A percentile compares a stretch with the other conserved stretches of the same genome.
Conservation (phyloP, 2,329 filamentous ascomycete species). For the Cadophora sp. region DNA sequence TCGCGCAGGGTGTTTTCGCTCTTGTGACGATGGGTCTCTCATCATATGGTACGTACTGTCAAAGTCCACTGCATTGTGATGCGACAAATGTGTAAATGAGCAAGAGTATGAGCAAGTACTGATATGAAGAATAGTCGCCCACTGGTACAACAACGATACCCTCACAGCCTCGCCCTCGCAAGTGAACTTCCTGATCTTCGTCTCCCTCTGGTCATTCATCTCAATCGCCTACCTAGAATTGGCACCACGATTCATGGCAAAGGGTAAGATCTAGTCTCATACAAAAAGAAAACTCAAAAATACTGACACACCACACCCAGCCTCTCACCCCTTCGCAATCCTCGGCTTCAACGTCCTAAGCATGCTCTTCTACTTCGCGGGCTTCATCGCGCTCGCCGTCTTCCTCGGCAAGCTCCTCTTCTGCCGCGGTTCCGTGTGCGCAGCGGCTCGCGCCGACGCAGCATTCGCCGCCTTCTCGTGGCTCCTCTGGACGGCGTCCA, state of each 20-base stretch:
- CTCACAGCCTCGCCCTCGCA: constrained; percentile 60
- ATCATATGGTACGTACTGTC: constrained; percentile 53
- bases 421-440: constrained; percentile 64
- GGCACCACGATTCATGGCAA: constrained; percentile 50
- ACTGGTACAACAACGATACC: constrained; percentile 66
- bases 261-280: no score
- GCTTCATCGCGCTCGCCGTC: constrained; percentile 63
- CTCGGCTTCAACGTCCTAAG: constrained; percentile 59
- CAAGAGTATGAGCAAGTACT: constrained; percentile 25
- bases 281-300: neutral
- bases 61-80: neutral
- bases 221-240: constrained; percentile 62
- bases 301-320: constrained; percentile 36
- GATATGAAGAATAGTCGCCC: constrained; percentile 54
- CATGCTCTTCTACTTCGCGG: constrained; percentile 63
- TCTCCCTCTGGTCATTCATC: constrained; percentile 59
- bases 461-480: constrained; percentile 62
- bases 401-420: constrained; percentile 63
- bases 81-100: neutral
- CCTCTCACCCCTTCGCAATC: constrained; percentile 56
- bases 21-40: constrained; percentile 57
- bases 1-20: constrained; percentile 53
- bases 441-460: constrained; percentile 60
- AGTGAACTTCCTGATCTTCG: constrained; percentile 64
- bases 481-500: constrained; percentile 58